Evolutionary conservation across 1,284 basidiomycete genomes (phyloP).

Genomic region (Naganishia liquefaciens): DNA sequence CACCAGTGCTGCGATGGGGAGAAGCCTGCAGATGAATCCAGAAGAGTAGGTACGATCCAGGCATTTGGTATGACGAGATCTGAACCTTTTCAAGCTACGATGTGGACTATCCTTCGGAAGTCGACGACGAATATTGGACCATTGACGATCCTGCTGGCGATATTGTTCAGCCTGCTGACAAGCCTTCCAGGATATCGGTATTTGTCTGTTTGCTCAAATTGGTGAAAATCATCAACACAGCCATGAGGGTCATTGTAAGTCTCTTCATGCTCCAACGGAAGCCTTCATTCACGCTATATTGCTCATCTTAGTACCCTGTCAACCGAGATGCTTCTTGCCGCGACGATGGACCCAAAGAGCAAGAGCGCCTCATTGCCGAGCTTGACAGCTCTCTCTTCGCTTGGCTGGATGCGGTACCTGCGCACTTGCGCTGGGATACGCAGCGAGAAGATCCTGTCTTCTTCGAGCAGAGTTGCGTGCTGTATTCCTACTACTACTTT

Average conservation of each 20-base stretch:
- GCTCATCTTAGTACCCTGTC: slow-evolving; percentile 64
- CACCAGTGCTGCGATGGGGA: slow-evolving; percentile 69
- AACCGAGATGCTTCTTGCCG: slow-evolving; percentile 59
- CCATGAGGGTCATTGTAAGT: slow-evolving; percentile 68
- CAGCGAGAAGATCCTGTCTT: slow-evolving; percentile 62
- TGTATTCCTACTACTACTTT: slow-evolving; percentile 70
- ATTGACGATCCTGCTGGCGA: slow-evolving; percentile 57
- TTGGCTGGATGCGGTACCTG: slow-evolving; percentile 73
- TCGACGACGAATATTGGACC: slow-evolving; percentile 83
- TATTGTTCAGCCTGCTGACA: slow-evolving; percentile 63
- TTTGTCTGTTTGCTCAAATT: slow-evolving; percentile 71
- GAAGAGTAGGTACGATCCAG: slow-evolving; percentile 66
- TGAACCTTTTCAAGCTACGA: slow-evolving; percentile 61
- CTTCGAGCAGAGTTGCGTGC: slow-evolving; percentile 68
- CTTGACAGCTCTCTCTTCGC: slow-evolving; percentile 69
- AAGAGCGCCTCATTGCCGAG: slow-evolving; percentile 68
- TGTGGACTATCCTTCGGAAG: slow-evolving; percentile 71
- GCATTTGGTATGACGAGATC: neutral
- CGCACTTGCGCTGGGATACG: slow-evolving; percentile 73
- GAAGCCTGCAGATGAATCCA: slow-evolving; percentile 78
- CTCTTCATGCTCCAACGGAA: neutral
- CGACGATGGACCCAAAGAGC: slow-evolving; percentile 65
- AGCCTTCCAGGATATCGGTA: slow-evolving; percentile 63
- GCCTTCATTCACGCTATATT: no score
- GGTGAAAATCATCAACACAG: slow-evolving; percentile 69